Conservation (phyloP, 179 eudicot species). For the Beta macrorhiza region DNA sequence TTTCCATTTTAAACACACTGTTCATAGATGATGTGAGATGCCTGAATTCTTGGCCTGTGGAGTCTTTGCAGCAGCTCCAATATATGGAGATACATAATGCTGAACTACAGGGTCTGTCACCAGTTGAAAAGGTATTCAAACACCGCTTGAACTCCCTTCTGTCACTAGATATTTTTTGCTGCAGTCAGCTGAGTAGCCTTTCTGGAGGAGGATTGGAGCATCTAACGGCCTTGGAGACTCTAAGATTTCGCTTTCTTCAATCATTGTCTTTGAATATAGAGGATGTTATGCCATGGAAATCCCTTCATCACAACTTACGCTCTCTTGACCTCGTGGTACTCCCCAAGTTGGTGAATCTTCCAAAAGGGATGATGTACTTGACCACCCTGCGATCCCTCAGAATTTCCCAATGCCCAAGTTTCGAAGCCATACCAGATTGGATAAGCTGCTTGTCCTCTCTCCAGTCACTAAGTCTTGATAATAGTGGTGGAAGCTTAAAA, state of each 20-base stretch:
- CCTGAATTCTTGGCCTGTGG: background rate
- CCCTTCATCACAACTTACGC: background rate
- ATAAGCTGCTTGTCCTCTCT: slow-evolving; percentile 1
- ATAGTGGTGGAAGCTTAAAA: background rate
- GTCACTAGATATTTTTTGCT: background rate
- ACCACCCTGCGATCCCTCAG: background rate
- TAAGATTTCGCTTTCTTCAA: background rate
- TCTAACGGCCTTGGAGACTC: slow-evolving; percentile 21
- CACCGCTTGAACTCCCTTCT: background rate
- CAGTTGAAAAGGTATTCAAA: background rate
- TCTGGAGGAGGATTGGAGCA: slow-evolving; percentile 13
- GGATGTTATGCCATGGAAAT: slow-evolving; percentile 7
- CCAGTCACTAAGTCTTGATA: background rate
- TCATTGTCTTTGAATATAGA: background rate
- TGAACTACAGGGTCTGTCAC: background rate
- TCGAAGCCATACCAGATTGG: slow-evolving; percentile 11
- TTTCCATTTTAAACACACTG: background rate
- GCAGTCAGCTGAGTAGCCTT: background rate
- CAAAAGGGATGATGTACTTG: too few relatives aligned
- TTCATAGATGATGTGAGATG: background rate
- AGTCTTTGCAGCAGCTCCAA: background rate
- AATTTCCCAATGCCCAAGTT: background rate
- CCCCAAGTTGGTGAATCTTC: background rate
- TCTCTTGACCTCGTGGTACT: background rate
- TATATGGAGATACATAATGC: background rate